Base-by-base conservation (phyloP, 2,329 filamentous ascomycete species). In the Nemania abortiva region DNA sequence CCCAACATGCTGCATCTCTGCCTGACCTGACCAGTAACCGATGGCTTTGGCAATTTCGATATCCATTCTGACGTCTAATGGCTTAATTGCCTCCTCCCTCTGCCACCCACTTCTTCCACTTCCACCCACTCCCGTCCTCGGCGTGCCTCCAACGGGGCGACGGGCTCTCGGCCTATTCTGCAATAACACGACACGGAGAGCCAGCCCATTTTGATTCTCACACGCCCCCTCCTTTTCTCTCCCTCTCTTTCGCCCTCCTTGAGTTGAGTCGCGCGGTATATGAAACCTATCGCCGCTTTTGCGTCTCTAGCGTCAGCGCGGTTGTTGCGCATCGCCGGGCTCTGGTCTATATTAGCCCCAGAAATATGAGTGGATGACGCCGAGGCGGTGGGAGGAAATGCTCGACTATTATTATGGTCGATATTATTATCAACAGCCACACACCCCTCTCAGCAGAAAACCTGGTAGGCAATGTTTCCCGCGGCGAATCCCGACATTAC, bases 1-100 rank as follows among this genome's bases (percentile, higher is more conserved):
- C 81, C 81, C 79, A 79, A 82, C 79, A 75, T 78, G 76, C 78
- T 83, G 82, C 82, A 84, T 79, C 80, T 82, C 80, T 84, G 82
- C 82, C 82, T 82, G 81, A 84, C 81, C 74, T 77, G 76, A 72
- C 77, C 71, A 75, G 75, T 77, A 76, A 69, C 72, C 70, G 70
- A 62, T 72, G 64, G 27, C 72, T 57, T 74, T 69, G 66, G 68
- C 68, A 73, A 68, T 72, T 70, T 70, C 60, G 65, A 73, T 70
- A 70, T 72, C 72, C 73, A 72, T 71, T 74, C 75, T 75, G 73
- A 74, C 74, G 67, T 68, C 65, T 70, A 42, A 70, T 73, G 67
- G 60, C 59, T 66, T 63, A 69, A 72, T 66, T 53, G 67, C 66
- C 73, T 73, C 70, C 67, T 65, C 69, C 62, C 63, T 69, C n/a